Conservation (phyloP, 2,329 filamentous ascomycete species). For the Claviceps africana region DNA sequence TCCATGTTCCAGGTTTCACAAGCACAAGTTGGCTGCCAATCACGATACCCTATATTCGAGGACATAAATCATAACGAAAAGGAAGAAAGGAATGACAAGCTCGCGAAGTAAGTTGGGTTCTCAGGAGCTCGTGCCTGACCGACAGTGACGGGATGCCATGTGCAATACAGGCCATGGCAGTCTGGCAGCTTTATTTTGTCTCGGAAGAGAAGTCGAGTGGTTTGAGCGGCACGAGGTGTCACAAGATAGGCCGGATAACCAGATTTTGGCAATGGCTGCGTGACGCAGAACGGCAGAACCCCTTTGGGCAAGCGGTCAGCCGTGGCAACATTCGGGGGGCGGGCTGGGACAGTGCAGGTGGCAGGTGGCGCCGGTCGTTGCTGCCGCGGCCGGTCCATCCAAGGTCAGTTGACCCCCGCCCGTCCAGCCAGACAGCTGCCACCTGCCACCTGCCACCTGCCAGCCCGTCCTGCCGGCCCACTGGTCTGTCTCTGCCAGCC, state of each 20-base stretch:
- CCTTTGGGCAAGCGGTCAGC: not conserved
- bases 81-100: not conserved
- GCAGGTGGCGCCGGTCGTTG: not conserved
- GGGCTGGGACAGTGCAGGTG: not conserved
- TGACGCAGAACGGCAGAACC: too few relatives aligned
- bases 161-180: not conserved
- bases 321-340: not conserved
- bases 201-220: not conserved
- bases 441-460: slow-evolving; percentile 4
- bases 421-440: not conserved
- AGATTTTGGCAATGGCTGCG: too few relatives aligned
- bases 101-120: not conserved
- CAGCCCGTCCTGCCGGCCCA: not conserved
- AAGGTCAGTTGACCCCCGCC: not conserved
- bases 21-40: not conserved
- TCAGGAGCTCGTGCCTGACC: not conserved
- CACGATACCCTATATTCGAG: not conserved
- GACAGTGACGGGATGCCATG: not conserved
- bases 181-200: not conserved
- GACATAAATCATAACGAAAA: not conserved
- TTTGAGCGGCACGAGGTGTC: not conserved
- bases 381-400: not conserved
- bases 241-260: too few relatives aligned
- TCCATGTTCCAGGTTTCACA: not conserved
- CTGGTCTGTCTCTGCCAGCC: not conserved